phyloP scores from a whole-genome alignment of 352 stramenopile species.

The Globisporangium uncinulatum region DNA sequence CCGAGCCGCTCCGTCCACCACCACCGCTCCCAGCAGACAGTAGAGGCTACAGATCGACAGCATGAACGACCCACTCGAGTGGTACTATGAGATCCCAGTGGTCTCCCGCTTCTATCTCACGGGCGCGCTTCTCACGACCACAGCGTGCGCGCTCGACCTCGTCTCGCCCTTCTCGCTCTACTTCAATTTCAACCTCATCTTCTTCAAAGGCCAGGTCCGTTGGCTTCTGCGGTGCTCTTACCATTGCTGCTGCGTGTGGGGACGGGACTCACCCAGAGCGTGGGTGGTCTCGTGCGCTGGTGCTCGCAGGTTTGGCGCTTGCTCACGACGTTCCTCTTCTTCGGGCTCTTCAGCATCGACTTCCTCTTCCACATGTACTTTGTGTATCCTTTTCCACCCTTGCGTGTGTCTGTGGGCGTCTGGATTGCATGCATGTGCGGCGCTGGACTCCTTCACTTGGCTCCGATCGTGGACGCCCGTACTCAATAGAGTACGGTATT shows the following conservation, averaged over 20 bases:
- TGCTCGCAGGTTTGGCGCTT: constrained; percentile 90
- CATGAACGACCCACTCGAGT: constrained; percentile 89
- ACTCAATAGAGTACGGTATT: constrained; percentile 84
- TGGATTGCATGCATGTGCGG: not conserved
- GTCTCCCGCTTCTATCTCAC: constrained; percentile 98
- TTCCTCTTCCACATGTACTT: constrained; percentile 99
- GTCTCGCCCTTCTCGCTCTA: constrained; percentile 96
- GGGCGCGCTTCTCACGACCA: constrained; percentile 95
- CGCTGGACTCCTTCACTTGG: not conserved
- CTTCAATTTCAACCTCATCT: constrained; percentile 95
- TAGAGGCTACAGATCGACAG: constrained; percentile 3
- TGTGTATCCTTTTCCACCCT: constrained; percentile 64
- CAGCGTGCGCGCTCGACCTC: constrained; percentile 94
- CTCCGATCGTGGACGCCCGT: not conserved
- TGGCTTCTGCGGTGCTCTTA: not conserved
- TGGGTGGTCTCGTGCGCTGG: not conserved
- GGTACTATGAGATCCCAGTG: constrained; percentile 99
- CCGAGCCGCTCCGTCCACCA: too few relatives aligned
- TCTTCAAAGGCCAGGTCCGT: constrained; percentile 93
- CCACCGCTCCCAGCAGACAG: too few relatives aligned
- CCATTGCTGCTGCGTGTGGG: not conserved
- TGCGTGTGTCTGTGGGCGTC: constrained; percentile 3
- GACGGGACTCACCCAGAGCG: not conserved
- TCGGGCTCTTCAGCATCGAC: constrained; percentile 97
- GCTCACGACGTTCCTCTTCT: constrained; percentile 99